Evolutionary conservation across 306 rosid species (phyloP).

Genomic region (Spatholobus suberectus): DNA sequence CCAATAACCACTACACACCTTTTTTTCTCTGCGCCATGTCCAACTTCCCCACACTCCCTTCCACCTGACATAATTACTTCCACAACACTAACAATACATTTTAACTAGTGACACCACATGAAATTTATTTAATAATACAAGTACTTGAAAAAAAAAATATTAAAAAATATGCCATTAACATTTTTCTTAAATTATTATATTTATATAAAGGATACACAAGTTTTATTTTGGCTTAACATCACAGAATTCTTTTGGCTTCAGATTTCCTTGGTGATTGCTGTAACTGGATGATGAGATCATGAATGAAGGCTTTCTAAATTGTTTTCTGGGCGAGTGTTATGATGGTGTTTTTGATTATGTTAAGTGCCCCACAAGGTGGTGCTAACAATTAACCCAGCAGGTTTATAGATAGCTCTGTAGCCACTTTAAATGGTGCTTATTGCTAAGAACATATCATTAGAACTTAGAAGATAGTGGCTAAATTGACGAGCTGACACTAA

Average conservation of each 20-base stretch:
- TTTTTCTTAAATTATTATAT: not conserved
- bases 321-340: conserved; percentile 20
- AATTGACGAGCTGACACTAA: conserved; percentile 29
- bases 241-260: not conserved
- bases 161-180: not conserved
- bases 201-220: not conserved
- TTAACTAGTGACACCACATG: not conserved
- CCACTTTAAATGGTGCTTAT: conserved; percentile 26
- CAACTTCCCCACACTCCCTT: conserved; percentile 28
- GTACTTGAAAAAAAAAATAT: not conserved
- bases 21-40: conserved; percentile 35
- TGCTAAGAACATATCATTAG: conserved; percentile 9
- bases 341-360: conserved; percentile 21
- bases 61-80: conserved; percentile 47
- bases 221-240: not conserved
- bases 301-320: not conserved
- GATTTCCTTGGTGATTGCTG: not conserved
- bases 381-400: conserved; percentile 23
- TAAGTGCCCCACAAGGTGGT: conserved; percentile 28
- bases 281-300: conserved; percentile 43
- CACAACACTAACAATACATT: not conserved
- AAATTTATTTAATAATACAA: not conserved
- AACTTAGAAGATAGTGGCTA: conserved; percentile 18
- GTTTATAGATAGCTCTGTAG: conserved; percentile 20
- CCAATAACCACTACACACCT: conserved; percentile 46